phyloP scores from a whole-genome alignment of 441 rosid species.

The Metrosideros polymorpha region DNA sequence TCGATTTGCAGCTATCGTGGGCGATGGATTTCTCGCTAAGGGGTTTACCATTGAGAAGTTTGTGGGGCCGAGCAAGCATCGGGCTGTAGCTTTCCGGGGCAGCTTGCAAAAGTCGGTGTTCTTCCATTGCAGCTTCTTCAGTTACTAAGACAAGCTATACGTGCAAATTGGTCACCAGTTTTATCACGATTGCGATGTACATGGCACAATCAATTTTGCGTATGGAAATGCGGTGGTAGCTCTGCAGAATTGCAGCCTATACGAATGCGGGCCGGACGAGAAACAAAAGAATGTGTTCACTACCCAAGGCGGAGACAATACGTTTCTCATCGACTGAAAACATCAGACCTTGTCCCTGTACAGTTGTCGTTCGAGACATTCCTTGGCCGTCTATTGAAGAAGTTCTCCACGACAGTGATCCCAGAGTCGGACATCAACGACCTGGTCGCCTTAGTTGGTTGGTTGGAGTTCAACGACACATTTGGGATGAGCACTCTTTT shows the following conservation, averaged over 20 bases:
- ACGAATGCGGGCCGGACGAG: conserved; percentile 32
- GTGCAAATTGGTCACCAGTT: conserved; percentile 36
- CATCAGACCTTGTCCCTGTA: conserved; percentile 41
- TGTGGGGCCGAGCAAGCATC: conserved; percentile 36
- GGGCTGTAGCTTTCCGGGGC: conserved; percentile 43
- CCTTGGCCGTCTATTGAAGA: conserved; percentile 43
- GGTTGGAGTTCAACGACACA: conserved; percentile 30
- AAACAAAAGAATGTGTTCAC: conserved; percentile 30
- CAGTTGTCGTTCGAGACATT: conserved; percentile 17
- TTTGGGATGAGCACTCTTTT: conserved; percentile 37
- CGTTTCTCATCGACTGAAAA: no score
- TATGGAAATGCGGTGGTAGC: conserved; percentile 42
- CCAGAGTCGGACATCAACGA: conserved; percentile 25
- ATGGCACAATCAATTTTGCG: conserved; percentile 35
- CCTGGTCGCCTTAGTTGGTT: conserved; percentile 31
- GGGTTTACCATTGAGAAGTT: conserved; percentile 35
- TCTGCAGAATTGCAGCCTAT: conserved; percentile 37
- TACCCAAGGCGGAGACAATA: no score
- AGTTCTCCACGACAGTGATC: conserved; percentile 34
- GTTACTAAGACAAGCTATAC: conserved; percentile 40
- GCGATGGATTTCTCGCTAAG: conserved; percentile 35
- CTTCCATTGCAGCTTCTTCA: conserved; percentile 37
- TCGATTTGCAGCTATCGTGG: conserved; percentile 19
- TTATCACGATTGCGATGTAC: conserved; percentile 36
- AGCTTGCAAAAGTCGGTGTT: conserved; percentile 36